A percentile compares a stretch with the other conserved stretches of the same genome.
phyloP scores from a whole-genome alignment of 768 basidiomycete genomes.

The Crassisporium funariophilum region DNA sequence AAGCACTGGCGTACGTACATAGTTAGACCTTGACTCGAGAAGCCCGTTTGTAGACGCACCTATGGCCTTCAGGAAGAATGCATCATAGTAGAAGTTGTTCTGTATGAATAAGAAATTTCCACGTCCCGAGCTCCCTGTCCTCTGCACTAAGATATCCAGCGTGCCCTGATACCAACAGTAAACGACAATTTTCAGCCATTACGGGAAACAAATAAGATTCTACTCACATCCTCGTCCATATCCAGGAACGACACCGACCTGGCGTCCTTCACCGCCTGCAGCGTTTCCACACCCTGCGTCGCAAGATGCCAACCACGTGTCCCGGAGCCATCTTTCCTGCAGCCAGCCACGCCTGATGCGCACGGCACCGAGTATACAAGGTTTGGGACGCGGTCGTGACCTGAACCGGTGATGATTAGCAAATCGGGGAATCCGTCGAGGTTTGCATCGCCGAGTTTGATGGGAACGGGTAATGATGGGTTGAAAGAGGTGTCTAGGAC shows the following conservation, averaged over 20 bases:
- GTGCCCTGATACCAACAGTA: slow-evolving; percentile 56
- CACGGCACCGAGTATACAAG: slow-evolving; percentile 70
- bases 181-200: background rate
- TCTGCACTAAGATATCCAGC: slow-evolving; percentile 89
- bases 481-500: slow-evolving; percentile 66
- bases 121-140: slow-evolving; percentile 65
- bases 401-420: slow-evolving; percentile 54
- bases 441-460: slow-evolving; percentile 88
- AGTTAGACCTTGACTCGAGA: background rate
- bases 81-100: slow-evolving; percentile 98
- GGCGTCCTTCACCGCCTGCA: slow-evolving; percentile 77
- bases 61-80: slow-evolving; percentile 97
- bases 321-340: slow-evolving; percentile 48
- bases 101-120: slow-evolving; percentile 81
- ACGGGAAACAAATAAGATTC: background rate
- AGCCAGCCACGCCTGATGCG: slow-evolving; percentile 54
- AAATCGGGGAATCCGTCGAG: slow-evolving; percentile 95
- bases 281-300: slow-evolving; percentile 54
- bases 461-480: slow-evolving; percentile 71
- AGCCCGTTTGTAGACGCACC: slow-evolving; percentile 57
- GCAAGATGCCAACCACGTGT: slow-evolving; percentile 68
- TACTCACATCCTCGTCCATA: slow-evolving; percentile 91
- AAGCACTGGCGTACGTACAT: slow-evolving; percentile 53
- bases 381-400: slow-evolving; percentile 53
- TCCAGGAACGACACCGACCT: slow-evolving; percentile 81